Evolutionary conservation across 164 flowering plant species (phyloP).

Genomic region (Piper longum): DNA sequence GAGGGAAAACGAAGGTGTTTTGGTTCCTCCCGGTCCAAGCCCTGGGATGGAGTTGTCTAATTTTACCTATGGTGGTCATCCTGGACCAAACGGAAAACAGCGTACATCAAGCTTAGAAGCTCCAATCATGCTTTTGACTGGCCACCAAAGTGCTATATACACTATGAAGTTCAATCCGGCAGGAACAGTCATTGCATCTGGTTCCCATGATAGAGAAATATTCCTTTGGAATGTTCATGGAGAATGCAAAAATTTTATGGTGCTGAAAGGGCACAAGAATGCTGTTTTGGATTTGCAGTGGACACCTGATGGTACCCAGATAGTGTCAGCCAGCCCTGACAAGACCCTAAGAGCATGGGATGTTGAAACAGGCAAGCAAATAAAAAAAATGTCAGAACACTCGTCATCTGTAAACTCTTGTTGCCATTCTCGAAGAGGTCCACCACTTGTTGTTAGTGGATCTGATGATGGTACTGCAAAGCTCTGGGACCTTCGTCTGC

Average conservation of each 20-base stretch:
- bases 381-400: slow-evolving; percentile 94
- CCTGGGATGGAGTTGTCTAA: slow-evolving; percentile 72
- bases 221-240: slow-evolving; percentile 89
- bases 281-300: slow-evolving; percentile 91
- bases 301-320: slow-evolving; percentile 93
- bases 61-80: slow-evolving; percentile 34
- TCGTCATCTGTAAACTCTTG: slow-evolving; percentile 85
- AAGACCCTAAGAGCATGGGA: slow-evolving; percentile 97
- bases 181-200: slow-evolving; percentile 84
- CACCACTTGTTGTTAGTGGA: slow-evolving; percentile 93
- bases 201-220: slow-evolving; percentile 90
- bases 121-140: slow-evolving; percentile 77
- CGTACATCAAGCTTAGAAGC: slow-evolving; percentile 84
- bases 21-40: slow-evolving; percentile 51
- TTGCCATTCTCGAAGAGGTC: slow-evolving; percentile 86
- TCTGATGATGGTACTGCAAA: slow-evolving; percentile 99
- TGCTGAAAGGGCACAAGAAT: slow-evolving; percentile 92
- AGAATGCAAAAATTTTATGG: slow-evolving; percentile 94
- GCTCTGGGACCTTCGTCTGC: slow-evolving; percentile 93
- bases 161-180: slow-evolving; percentile 93
- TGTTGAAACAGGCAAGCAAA: slow-evolving; percentile 87
- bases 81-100: slow-evolving; percentile 57
- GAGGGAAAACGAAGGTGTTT: slow-evolving; percentile 42
- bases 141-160: slow-evolving; percentile 90
- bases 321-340: slow-evolving; percentile 93